A percentile compares a stretch with the other conserved stretches of the same genome.
These are phyloP conservation scores for Vachellia collinsii DNA, from an alignment of 306 rosid genomes.

Conservation along the genomic window DNA sequence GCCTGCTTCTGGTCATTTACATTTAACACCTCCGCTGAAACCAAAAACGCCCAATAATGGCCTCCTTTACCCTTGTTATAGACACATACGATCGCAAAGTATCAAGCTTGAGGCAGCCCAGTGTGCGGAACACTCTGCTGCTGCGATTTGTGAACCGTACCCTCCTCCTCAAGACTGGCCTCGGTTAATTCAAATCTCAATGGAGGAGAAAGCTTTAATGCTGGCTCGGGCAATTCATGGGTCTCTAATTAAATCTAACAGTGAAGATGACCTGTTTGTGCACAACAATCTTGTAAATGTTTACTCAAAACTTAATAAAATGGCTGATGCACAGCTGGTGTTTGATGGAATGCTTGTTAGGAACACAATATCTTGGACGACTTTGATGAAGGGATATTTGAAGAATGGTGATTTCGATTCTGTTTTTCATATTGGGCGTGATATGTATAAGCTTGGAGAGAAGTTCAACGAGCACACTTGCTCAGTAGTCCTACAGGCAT, in stretches of 20 bases:
- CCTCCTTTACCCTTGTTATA: constrained; percentile 9
- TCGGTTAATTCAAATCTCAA: constrained; percentile 49
- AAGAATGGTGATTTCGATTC: constrained; percentile 39
- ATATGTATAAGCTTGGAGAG: constrained; percentile 46
- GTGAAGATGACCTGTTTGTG: constrained; percentile 43
- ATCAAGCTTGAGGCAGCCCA: constrained; percentile 30
- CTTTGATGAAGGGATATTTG: constrained; percentile 58
- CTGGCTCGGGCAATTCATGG: constrained; percentile 57
- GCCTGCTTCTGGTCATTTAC: constrained; percentile 23
- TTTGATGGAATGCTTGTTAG: constrained; percentile 57
- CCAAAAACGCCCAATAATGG: constrained; percentile 24
- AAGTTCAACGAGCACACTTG: constrained; percentile 61
- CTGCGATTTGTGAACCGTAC: constrained; percentile 20
- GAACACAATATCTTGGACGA: constrained; percentile 58
- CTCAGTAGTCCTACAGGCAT: constrained; percentile 53
- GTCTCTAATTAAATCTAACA: constrained; percentile 46
- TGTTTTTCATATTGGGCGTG: constrained; percentile 42
- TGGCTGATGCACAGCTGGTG: constrained; percentile 48
- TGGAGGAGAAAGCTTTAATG: constrained; percentile 40
- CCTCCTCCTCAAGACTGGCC: constrained; percentile 46
- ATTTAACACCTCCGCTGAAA: constrained; percentile 27
- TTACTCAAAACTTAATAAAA: constrained; percentile 42
- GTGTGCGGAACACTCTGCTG: not conserved
- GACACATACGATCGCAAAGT: not conserved
- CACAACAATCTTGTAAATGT: constrained; percentile 51